A percentile compares a stretch with the other conserved stretches of the same genome.
phyloP scores from a whole-genome alignment of 208 protist genomes.

The Tetramitus jugosus region DNA sequence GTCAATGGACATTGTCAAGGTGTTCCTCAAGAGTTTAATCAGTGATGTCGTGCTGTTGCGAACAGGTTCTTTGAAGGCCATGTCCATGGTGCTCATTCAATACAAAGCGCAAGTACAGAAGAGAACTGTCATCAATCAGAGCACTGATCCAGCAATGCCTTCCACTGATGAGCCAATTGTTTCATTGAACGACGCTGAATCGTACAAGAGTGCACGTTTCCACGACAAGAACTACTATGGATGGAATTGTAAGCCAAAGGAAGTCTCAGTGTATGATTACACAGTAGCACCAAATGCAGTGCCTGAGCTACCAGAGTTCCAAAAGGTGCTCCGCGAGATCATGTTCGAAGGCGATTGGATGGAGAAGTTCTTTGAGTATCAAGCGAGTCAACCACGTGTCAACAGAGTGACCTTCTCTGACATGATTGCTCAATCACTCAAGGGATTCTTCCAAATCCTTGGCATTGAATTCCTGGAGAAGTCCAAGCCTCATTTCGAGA shows the following conservation, averaged over 20 bases:
- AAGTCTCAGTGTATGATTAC: slow-evolving; percentile 1
- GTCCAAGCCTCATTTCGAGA: background rate
- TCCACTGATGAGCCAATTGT: background rate
- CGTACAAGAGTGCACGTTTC: background rate
- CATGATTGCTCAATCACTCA: background rate
- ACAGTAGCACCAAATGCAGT: background rate
- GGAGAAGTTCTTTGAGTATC: background rate
- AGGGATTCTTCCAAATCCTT: slow-evolving; percentile 21
- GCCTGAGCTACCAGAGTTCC: background rate
- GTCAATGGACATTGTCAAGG: background rate
- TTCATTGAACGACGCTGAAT: background rate
- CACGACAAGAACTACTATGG: slow-evolving; percentile 19
- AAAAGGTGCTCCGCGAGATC: background rate
- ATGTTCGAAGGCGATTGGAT: background rate
- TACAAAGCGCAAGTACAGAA: slow-evolving; percentile 18
- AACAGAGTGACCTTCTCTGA: background rate
- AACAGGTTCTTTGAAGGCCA: background rate
- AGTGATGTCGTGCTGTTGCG: background rate
- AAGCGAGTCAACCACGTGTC: background rate
- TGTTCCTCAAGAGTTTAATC: background rate
- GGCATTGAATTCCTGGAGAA: background rate
- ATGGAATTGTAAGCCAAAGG: background rate
- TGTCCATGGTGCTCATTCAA: slow-evolving; percentile 1
- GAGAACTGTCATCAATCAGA: background rate
- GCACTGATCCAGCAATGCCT: background rate